Evolutionary conservation across 2,329 filamentous ascomycete species (phyloP).

Genomic region (Meredithiella fracta): DNA sequence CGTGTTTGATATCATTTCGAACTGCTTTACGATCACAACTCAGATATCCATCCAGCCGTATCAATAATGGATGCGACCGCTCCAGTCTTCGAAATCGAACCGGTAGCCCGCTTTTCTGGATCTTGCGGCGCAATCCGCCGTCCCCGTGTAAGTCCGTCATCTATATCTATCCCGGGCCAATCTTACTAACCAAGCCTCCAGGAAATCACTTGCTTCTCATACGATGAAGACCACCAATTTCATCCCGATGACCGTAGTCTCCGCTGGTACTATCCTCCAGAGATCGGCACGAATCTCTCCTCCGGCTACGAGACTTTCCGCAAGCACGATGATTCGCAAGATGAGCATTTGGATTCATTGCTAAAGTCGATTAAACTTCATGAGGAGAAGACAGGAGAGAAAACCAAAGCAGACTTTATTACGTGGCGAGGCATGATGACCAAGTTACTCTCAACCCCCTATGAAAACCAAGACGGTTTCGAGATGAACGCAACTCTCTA

Average conservation of each 20-base stretch:
- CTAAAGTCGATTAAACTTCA: constrained; percentile 57
- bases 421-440: constrained; percentile 99
- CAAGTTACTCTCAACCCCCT: constrained; percentile 76
- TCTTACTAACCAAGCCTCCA: constrained; percentile 21
- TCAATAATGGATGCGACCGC: too few relatives aligned
- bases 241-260: constrained; percentile 62
- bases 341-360: constrained; percentile 76
- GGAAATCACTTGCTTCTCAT: constrained; percentile 91
- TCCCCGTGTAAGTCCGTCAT: constrained; percentile 41
- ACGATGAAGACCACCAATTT: constrained; percentile 67
- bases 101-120: constrained; percentile 51
- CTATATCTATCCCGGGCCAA: not conserved
- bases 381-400: constrained; percentile 51
- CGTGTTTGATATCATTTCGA: too few relatives aligned
- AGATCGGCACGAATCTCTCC: constrained; percentile 55
- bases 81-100: constrained; percentile 44
- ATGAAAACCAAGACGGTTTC: constrained; percentile 70
- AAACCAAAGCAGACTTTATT: constrained; percentile 60
- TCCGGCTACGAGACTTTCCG: constrained; percentile 68
- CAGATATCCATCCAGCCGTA: too few relatives aligned
- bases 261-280: constrained; percentile 73
- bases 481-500: constrained; percentile 92
- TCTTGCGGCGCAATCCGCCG: constrained; percentile 54
- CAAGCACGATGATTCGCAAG: constrained; percentile 63
- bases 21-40: too few relatives aligned